A percentile compares a stretch with the other conserved stretches of the same genome.
phyloP scores from a whole-genome alignment of 371 early-diverging fungal species.

The Capniomyces stellatus region DNA sequence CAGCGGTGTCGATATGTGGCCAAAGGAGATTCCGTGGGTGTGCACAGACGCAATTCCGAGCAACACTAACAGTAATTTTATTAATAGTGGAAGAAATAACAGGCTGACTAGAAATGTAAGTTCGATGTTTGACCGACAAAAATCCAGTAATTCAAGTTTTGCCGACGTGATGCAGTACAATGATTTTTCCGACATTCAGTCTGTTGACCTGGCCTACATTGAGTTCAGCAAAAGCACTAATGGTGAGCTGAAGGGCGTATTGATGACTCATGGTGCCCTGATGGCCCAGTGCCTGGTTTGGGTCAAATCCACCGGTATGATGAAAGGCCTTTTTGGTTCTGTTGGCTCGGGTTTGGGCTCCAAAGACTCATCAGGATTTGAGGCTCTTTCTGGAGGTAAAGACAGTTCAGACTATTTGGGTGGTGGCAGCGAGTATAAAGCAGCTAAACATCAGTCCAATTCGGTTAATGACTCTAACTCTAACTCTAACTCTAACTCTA shows the following conservation, averaged over 20 bases:
- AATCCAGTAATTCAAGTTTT: too few species aligned
- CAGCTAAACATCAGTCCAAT: too few species aligned
- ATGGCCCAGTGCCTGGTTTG: constrained; percentile 45
- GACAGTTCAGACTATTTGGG: too few species aligned
- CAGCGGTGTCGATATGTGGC: constrained; percentile 7
- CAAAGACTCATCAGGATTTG: too few species aligned
- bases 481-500: too few species aligned
- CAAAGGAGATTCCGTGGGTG: background rate
- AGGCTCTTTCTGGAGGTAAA: too few species aligned
- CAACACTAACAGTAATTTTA: too few species aligned
- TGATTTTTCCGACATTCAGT: constrained; percentile 2
- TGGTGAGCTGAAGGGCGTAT: constrained; percentile 70
- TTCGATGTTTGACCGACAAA: too few species aligned
- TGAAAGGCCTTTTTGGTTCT: too few species aligned
- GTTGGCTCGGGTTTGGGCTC: too few species aligned
- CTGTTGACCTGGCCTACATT: constrained; percentile 57
- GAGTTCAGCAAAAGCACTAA: constrained; percentile 65
- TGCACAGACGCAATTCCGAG: background rate
- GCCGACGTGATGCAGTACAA: background rate
- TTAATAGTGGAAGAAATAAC: background rate
- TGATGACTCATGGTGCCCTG: constrained; percentile 55
- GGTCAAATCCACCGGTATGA: constrained; percentile 21
- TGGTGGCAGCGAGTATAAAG: too few species aligned
- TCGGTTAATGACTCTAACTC: too few species aligned
- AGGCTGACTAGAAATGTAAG: background rate